Base-by-base conservation (phyloP, 148 eudicot genomes). In the Tetragonia tetragonoides region DNA sequence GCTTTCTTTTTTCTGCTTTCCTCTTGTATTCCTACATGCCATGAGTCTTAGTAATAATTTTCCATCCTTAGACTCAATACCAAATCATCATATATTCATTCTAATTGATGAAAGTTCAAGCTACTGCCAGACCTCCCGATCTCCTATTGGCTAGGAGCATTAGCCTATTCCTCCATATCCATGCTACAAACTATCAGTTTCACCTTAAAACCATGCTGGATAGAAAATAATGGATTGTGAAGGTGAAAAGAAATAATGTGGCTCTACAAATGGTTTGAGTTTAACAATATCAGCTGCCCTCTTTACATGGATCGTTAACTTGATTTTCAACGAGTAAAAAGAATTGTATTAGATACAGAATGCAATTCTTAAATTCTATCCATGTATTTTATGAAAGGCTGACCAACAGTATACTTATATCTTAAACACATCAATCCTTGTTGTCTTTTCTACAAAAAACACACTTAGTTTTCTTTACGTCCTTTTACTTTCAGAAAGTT, bases 21-120 rank as follows among this genome's bases (percentile, higher is more conserved):
- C 34, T 47, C 80, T 41, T 37, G 42, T 66, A 66, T 40, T 28
- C 44, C 66, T 63, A 57, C 16, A 39, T 24, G 28, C 64, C 56
- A 44, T 67, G 46, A 66, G 37, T 73, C 57, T 72, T 18, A 7
- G 49, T 64, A 56, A 42, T 7, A 17, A 51, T 23, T 72, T 16
- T 23, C 39, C 28, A 51, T 8, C 18, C 16, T 8, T 20, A 41
- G 28, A 42, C 28, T 46, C 7, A 53, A 37, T 41, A 53, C 21
- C 40, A 67, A 39, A 77, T 76, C n/a, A 51, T 42, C 60, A 66
- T 37, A 56, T n/a, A 49, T 53, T 66, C n/a, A 39, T 40, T 51
- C 34, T 3, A 39, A 10, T 3, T 54, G 53, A 70, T 63, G 21
- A 62, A 37, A 49, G 39, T 49, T 49, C 47, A 60, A 68, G 12